These are phyloP conservation scores for Protomyces inundatus DNA, from an alignment of 1,139 yeast species.

Conservation along the genomic window DNA sequence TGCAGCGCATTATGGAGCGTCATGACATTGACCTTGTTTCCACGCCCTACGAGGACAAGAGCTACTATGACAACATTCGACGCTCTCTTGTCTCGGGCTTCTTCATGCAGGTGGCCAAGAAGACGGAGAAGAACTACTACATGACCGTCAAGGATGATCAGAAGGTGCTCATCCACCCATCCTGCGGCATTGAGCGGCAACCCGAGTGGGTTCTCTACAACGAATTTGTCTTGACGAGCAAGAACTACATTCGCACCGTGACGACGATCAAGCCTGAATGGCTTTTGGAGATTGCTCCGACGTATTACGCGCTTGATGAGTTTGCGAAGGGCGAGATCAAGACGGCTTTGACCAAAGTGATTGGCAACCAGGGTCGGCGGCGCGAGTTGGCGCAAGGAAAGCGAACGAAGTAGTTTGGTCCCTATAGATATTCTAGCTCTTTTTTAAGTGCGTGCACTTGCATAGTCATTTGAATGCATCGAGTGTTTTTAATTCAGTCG, in stretches of 20 bases:
- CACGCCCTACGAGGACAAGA: conserved; percentile 62
- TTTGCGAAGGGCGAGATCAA: conserved; percentile 80
- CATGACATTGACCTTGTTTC: conserved; percentile 68
- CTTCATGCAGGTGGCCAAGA: conserved; percentile 96
- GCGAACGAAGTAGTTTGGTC: background rate
- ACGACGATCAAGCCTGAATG: conserved; percentile 90
- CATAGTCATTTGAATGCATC: no score
- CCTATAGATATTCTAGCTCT: background rate
- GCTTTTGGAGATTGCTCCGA: conserved; percentile 81
- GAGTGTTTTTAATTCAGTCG: no score
- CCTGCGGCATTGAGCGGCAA: conserved; percentile 78
- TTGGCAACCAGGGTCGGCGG: conserved; percentile 31
- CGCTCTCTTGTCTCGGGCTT: conserved; percentile 89
- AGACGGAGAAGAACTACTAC: conserved; percentile 67
- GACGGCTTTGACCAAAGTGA: conserved; percentile 67
- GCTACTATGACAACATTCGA: conserved; percentile 64
- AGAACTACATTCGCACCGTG: conserved; percentile 90
- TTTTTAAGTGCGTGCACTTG: background rate
- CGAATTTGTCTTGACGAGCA: conserved; percentile 88
- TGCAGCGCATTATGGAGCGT: conserved; percentile 74
- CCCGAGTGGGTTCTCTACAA: conserved; percentile 92
- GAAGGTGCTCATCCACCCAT: conserved; percentile 89
- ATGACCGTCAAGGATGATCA: conserved; percentile 92
- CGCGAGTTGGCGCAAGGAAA: background rate
- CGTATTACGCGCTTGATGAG: conserved; percentile 67